These are phyloP conservation scores for Debaryomycetaceae sp. DNA, from an alignment of 1,139 yeast genomes.

Conservation along the genomic window DNA sequence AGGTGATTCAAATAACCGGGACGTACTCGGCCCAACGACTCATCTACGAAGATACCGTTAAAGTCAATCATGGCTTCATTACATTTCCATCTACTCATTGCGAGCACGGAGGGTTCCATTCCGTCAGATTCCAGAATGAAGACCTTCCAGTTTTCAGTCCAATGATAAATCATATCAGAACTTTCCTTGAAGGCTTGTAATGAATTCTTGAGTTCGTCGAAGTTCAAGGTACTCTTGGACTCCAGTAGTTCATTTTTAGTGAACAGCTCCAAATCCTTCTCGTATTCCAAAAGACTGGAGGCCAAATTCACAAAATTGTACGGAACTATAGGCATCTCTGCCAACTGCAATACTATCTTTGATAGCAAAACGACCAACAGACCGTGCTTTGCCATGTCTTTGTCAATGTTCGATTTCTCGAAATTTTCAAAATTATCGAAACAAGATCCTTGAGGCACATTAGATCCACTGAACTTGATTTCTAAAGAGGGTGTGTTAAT, in stretches of 20 bases:
- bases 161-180: slow-evolving; percentile 30
- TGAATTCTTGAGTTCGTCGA: slow-evolving; percentile 21
- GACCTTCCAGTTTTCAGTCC: slow-evolving; percentile 56
- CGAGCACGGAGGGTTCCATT: slow-evolving; percentile 65
- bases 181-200: slow-evolving; percentile 20
- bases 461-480: slow-evolving; percentile 44
- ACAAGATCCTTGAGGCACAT: slow-evolving; percentile 62
- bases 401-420: slow-evolving; percentile 45
- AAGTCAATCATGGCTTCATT: slow-evolving; percentile 61
- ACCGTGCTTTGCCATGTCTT: slow-evolving; percentile 53
- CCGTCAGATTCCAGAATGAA: slow-evolving; percentile 32
- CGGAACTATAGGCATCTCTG: slow-evolving; percentile 78
- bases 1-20: slow-evolving; percentile 67
- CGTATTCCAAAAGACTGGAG: slow-evolving; percentile 38
- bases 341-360: slow-evolving; percentile 48
- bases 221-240: slow-evolving; percentile 21
- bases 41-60: slow-evolving; percentile 50
- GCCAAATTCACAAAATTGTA: slow-evolving; percentile 55
- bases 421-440: slow-evolving; percentile 64
- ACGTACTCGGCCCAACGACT: slow-evolving; percentile 49
- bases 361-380: slow-evolving; percentile 59
- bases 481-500: slow-evolving; percentile 71
- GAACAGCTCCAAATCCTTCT: slow-evolving; percentile 48
- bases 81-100: slow-evolving; percentile 77
- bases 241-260: slow-evolving; percentile 21